phyloP scores from a whole-genome alignment of 345 rosid species.

The Ailanthus altissimus region DNA sequence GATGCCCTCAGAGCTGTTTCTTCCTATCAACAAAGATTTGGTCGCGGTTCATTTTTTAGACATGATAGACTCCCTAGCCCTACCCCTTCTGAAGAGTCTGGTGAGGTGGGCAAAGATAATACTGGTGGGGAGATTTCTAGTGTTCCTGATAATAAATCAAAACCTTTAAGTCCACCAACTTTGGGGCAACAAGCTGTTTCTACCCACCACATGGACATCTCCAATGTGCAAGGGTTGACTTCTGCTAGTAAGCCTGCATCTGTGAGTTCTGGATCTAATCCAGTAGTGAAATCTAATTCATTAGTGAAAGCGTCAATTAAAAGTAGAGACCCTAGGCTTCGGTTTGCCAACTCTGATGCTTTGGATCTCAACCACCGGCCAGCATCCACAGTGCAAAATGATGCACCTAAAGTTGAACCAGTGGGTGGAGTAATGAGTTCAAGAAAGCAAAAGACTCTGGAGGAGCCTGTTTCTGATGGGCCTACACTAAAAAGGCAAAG shows the following conservation, averaged over 20 bases:
- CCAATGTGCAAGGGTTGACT: constrained; percentile 26
- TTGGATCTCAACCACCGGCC: constrained; percentile 38
- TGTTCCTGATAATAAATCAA: constrained; percentile 32
- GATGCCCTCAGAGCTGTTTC: constrained; percentile 79
- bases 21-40: constrained; percentile 75
- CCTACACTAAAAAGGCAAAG: constrained; percentile 63
- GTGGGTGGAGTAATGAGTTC: constrained; percentile 39
- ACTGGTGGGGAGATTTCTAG: constrained; percentile 71
- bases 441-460: constrained; percentile 66
- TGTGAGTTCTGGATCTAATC: constrained; percentile 35
- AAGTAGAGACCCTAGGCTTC: constrained; percentile 94
- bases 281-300: constrained; percentile 43
- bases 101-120: constrained; percentile 54
- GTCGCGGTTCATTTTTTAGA: constrained; percentile 42
- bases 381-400: constrained; percentile 18
- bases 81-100: constrained; percentile 85
- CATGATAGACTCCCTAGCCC: constrained; percentile 87
- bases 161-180: constrained; percentile 27
- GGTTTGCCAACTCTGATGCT: constrained; percentile 56
- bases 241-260: constrained; percentile 35
- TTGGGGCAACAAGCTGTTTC: constrained; percentile 33
- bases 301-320: constrained; percentile 54
- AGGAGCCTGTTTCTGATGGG: constrained; percentile 51
- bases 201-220: constrained; percentile 25
- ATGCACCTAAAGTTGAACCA: constrained; percentile 42